Evolutionary conservation across 75 land plant genomes (phyloP).

Genomic region (Sequoia sempervirens): DNA sequence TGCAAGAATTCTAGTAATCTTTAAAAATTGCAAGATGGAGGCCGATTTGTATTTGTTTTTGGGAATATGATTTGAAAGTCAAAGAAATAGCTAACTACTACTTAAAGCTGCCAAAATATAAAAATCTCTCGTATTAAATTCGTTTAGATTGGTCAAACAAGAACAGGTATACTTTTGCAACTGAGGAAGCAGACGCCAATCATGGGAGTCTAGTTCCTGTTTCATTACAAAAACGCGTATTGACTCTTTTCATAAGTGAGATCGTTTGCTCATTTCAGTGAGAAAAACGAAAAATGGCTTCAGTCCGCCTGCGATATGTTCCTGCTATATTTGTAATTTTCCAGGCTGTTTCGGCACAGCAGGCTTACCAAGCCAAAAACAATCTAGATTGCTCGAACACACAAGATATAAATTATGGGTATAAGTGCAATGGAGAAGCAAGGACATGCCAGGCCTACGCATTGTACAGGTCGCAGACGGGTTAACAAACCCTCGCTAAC

Average conservation of each 20-base stretch:
- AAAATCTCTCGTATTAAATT: neutral
- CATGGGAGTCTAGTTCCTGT: too few relatives aligned
- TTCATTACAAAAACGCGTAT: too few relatives aligned
- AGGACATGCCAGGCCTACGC: slow-evolving; percentile 32
- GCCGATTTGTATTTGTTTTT: neutral
- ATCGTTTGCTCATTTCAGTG: too few relatives aligned
- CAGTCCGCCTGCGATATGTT: neutral
- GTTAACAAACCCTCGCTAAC: slow-evolving; percentile 20
- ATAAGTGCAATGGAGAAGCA: slow-evolving; percentile 29
- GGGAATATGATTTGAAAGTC: neutral
- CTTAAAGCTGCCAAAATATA: neutral
- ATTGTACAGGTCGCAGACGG: slow-evolving; percentile 21
- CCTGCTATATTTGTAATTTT: neutral
- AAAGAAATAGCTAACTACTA: neutral
- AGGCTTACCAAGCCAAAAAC: slow-evolving; percentile 17
- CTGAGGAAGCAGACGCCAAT: too few relatives aligned
- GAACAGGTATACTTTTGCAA: too few relatives aligned
- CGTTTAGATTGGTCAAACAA: too few relatives aligned
- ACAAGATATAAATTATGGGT: slow-evolving; percentile 23
- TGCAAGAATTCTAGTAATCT: neutral
- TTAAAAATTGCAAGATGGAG: neutral
- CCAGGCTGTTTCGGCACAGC: slow-evolving; percentile 14
- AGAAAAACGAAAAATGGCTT: neutral
- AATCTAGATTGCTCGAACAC: slow-evolving; percentile 7
- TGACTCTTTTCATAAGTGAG: too few relatives aligned